These are phyloP conservation scores for Ophiostoma piceae DNA, from an alignment of 2,329 filamentous ascomycete genomes.

Conservation along the genomic window DNA sequence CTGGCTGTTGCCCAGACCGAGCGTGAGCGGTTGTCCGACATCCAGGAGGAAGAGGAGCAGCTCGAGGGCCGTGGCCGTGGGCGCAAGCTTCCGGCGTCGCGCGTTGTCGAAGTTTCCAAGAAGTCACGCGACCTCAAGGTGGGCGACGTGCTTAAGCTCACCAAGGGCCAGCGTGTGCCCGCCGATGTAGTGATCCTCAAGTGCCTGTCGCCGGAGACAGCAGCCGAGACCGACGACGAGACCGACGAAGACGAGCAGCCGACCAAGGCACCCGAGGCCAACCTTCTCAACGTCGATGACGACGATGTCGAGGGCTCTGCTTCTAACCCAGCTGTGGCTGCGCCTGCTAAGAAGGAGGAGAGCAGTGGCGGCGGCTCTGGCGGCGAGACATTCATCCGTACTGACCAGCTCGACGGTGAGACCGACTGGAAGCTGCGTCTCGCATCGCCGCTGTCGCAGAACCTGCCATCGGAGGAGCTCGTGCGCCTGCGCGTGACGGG, in stretches of 20 bases:
- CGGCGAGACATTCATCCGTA: conserved; percentile 93
- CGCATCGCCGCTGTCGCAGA: conserved; percentile 79
- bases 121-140: conserved; percentile 87
- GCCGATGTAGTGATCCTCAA: conserved; percentile 92
- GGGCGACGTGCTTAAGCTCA: conserved; percentile 88
- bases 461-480: conserved; percentile 67
- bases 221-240: not conserved
- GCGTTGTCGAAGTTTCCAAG: conserved; percentile 63
- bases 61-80: conserved; percentile 37
- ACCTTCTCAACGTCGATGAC: conserved; percentile 21
- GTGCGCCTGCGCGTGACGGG: conserved; percentile 66
- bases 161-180: conserved; percentile 87
- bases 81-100: conserved; percentile 40
- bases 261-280: not conserved
- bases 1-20: conserved; percentile 28
- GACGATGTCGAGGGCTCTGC: conserved; percentile 18
- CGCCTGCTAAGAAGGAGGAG: not conserved
- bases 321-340: conserved; percentile 25
- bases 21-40: conserved; percentile 54
- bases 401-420: conserved; percentile 94
- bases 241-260: conserved; percentile 27
- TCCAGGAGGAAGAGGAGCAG: conserved; percentile 62
- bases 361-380: conserved; percentile 35
- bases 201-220: conserved; percentile 44
- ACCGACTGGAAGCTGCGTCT: conserved; percentile 97